Base-by-base conservation (phyloP, 1,139 yeast species). In the Diutina rugosa region DNA sequence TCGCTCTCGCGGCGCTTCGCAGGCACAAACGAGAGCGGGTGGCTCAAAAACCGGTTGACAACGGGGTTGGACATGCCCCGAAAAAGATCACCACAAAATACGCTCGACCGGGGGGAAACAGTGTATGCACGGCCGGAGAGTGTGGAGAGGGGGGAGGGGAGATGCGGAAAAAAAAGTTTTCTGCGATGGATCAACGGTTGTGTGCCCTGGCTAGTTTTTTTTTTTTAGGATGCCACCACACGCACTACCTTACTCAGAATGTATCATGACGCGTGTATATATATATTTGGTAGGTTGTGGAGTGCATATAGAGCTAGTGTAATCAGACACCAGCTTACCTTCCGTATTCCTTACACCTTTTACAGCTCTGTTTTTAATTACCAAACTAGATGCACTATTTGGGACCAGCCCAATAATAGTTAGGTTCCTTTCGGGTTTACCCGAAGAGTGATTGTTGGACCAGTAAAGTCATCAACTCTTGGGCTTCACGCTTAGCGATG, bases 21-120 rank as follows among this genome's bases (percentile, higher is more conserved):
- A 14, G 80, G 74, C 55, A 77, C 79, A 68, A 85, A 86, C 45
- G 79, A 78, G 57, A 84, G 69, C 16, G 87, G 89, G 61, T 78
- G 79, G 57, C 79, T 69, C 54, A 83, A 74, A 60, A 82, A 79
- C 64, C 87, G 73, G 63, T 82, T 86, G 58, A 82, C 78, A 18
- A 32, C 38, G 38, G 53, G 53, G 53, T 49, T 29, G 10, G 53
- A 49, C 53, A 49, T 49, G n/a, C 51, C 38, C 38, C 51, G 16
- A n/a, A 29, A 30, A 45, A 16, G 26, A 21, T 21, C 26, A 21
- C 9, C 47, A 18, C 9, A 45, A 45, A 45, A 45, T 45, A 16
- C n/a, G 12, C 47, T 18, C 47, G 16, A 18, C 28, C 47, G 14
- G 10, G 28, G 47, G 28, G 21, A 14, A 10, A 35, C 10, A n/a